Evolutionary conservation across 1,139 yeast species (phyloP).

Genomic region (Pichia sp.): DNA sequence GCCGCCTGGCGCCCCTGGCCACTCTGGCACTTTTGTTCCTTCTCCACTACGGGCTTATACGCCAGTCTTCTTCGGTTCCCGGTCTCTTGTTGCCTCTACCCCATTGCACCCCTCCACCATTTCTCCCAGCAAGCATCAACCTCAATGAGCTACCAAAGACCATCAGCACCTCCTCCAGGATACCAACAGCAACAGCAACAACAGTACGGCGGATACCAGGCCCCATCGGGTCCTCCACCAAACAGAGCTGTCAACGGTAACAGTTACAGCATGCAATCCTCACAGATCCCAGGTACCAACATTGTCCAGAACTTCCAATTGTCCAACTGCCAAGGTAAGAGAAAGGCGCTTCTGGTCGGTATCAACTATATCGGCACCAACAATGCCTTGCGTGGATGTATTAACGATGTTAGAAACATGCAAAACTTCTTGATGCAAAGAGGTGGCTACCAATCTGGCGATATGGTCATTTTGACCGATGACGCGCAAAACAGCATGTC

Average conservation of each 20-base stretch:
- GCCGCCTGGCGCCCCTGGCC: too few species aligned
- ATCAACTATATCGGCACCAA: constrained; percentile 81
- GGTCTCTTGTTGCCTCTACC: too few species aligned
- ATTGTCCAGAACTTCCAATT: constrained; percentile 26
- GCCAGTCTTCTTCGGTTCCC: too few species aligned
- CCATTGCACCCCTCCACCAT: too few species aligned
- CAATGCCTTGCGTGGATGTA: constrained; percentile 78
- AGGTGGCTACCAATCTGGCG: constrained; percentile 71
- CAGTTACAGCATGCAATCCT: constrained; percentile 19
- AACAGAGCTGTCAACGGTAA: constrained; percentile 10
- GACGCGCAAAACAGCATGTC: constrained; percentile 59
- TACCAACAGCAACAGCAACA: background rate
- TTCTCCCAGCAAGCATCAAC: too few species aligned
- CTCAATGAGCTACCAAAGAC: constrained; percentile 5
- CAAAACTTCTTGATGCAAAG: constrained; percentile 50
- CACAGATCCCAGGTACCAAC: constrained; percentile 23
- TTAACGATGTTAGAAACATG: constrained; percentile 76
- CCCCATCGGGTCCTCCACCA: constrained; percentile 28
- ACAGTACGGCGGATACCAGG: constrained; percentile 22
- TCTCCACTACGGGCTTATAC: too few species aligned
- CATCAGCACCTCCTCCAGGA: constrained; percentile 11
- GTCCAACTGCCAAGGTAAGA: constrained; percentile 33
- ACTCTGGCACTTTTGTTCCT: too few species aligned
- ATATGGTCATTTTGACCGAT: constrained; percentile 83
- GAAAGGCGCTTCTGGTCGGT: constrained; percentile 84